A percentile compares a stretch with the other conserved stretches of the same genome.
Evolutionary conservation across 2,329 filamentous ascomycete species (phyloP).

Genomic region (Aurifilum marmelostoma): DNA sequence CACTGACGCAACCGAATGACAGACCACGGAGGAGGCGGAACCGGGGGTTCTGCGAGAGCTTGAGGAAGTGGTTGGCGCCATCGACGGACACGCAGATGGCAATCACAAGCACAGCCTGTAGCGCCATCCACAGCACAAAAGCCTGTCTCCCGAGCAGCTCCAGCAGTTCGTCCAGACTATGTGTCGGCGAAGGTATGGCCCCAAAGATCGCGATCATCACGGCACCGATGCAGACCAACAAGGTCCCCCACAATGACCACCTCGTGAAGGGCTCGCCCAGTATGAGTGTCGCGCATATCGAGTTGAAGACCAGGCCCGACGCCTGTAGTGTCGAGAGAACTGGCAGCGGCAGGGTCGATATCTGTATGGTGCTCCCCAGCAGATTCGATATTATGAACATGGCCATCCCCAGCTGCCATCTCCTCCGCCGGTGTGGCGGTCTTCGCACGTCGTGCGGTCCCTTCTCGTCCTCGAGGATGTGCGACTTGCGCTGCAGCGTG

Average conservation of each 20-base stretch:
- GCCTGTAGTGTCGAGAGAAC: slow-evolving; percentile 95
- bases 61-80: slow-evolving; percentile 54
- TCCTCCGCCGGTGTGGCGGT: slow-evolving; percentile 84
- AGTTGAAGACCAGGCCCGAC: slow-evolving; percentile 97
- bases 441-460: slow-evolving; percentile 74
- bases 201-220: slow-evolving; percentile 92
- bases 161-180: slow-evolving; percentile 82
- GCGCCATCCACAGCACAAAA: slow-evolving; percentile 88
- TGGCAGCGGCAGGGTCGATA: slow-evolving; percentile 91
- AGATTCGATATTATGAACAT: slow-evolving; percentile 97
- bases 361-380: slow-evolving; percentile 93
- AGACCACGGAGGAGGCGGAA: slow-evolving; percentile 80
- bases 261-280: slow-evolving; percentile 91
- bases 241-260: slow-evolving; percentile 88
- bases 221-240: slow-evolving; percentile 87
- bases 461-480: slow-evolving; percentile 97
- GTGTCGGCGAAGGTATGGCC: slow-evolving; percentile 89
- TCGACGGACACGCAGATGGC: slow-evolving; percentile 67
- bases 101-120: slow-evolving; percentile 74
- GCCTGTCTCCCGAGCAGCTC: slow-evolving; percentile 71
- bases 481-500: slow-evolving; percentile 95
- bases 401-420: slow-evolving; percentile 97
- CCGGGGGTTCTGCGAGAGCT: slow-evolving; percentile 61
- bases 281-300: slow-evolving; percentile 91
- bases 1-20: slow-evolving; percentile 86